Percentiles rank a stretch among this genome's conserved stretches.
Conservation (phyloP, 2,329 filamentous ascomycete genomes). For the Nemania abortiva region DNA sequence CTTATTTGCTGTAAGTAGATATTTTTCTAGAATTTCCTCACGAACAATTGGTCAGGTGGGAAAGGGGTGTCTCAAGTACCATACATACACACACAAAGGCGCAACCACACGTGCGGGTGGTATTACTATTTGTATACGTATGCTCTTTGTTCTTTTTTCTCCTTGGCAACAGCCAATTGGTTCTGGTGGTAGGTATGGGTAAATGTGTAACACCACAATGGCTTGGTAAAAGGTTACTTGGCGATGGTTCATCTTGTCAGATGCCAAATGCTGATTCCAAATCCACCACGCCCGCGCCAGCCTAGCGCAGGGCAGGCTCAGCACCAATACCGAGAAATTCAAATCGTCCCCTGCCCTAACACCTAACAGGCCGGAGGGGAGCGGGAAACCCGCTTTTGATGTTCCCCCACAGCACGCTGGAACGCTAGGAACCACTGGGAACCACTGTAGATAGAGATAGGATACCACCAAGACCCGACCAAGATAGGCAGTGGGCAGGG, state of each 20-base stretch:
- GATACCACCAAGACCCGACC: too few species aligned
- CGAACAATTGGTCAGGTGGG: neutral
- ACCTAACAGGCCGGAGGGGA: conserved; percentile 19
- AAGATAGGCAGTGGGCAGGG: neutral
- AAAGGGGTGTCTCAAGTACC: conserved; percentile 24
- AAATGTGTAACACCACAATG: conserved; percentile 11
- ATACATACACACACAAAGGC: neutral
- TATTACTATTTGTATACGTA: conserved; percentile 31
- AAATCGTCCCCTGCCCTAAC: conserved; percentile 28
- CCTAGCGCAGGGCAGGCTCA: conserved; percentile 11
- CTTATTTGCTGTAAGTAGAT: conserved; percentile 5
- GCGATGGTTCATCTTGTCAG: conserved; percentile 9
- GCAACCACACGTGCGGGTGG: neutral
- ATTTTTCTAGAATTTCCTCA: conserved; percentile 2
- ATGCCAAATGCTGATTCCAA: conserved; percentile 27
- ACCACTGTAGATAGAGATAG: neutral
- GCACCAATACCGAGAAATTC: conserved; percentile 22
- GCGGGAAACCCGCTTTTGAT: conserved; percentile 29
- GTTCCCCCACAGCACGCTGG: conserved; percentile 25
- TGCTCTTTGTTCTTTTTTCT: neutral
- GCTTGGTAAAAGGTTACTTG: conserved; percentile 24
- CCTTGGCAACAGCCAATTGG: conserved; percentile 32
- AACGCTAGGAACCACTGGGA: neutral
- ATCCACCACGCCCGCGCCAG: conserved; percentile 14
- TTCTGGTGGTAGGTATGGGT: neutral